Base-by-base conservation (phyloP, 2,329 filamentous ascomycete genomes). In the Chaetoscypha palmicola region DNA sequence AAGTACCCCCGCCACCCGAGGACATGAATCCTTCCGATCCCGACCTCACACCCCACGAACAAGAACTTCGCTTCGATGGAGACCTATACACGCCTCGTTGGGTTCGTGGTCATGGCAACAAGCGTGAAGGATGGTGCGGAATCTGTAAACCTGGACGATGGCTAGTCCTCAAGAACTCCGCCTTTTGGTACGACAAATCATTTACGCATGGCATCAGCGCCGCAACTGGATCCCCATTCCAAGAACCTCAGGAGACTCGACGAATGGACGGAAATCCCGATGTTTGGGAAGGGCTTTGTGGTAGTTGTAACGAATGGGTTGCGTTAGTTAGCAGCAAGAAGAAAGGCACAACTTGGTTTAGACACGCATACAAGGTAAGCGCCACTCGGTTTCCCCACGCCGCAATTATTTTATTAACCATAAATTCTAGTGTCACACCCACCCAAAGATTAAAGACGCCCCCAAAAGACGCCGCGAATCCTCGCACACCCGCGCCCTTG, bases 121-220 rank as follows among this genome's bases (percentile, higher is more conserved):
- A 90, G 69, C 81, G 87, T 32, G 86, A 91, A 63, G 87, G 87
- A 3, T 94, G 87, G 86, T 94, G 87, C 58, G 86, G 86, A 17
- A 85, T 91, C 55, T 94, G 87, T 70, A 90, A 89, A 62, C 83
- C 86, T 2, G 86, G 86, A 2, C 74, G 86, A 38, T 94, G 88
- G 88, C 75, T 91, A 42, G 86, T 90, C 12, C 70, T 94, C 47
- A 94, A 92, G 69, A 92, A 94, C 66, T 90, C 84, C 43, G 87
- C 87, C 5, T 94, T 87, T 63, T 94, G 88, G 87, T 94, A 94
- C 64, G 87, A 94, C 68, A 91, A 92, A 70, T 86, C 83, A 45
- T 94, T 92, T 63, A 87, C 84, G 2, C 88, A 94, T 59, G 87
- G 87, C 38, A 87, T 94, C 62, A 88, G 83, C 59, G 86, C 85